Evolutionary conservation across 371 early-diverging fungal species (phyloP), one percentile per base, ranked within the genome.

Genomic region (Saksenaea vasiformis): DNA sequence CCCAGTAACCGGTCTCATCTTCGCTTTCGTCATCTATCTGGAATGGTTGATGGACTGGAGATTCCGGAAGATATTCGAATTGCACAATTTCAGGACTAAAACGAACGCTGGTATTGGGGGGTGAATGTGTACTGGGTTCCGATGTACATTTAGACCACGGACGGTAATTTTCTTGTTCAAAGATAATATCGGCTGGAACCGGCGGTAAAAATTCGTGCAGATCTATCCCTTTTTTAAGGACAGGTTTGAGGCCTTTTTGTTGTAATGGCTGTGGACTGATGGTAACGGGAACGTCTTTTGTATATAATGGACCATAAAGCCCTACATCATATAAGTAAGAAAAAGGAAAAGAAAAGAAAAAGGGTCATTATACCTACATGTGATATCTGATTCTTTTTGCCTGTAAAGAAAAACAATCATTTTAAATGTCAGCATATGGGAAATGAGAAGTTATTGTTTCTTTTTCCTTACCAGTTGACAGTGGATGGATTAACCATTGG

Each of bases 341-440:
- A 22, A 53, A 31, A 15, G 53, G 15, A 5, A 26, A n/a, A 55
- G 35, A 17, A 17, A 24, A 24, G 41, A 24, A 15, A 34, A 22
- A 34, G 3, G 19, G 3, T n/a, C 34, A 47, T 34, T 31, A 5
- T 38, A 55, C 64, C 66, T 64, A 75, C 75, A 76, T 37, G 74
- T 76, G 54, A 73, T 69, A 61, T 76, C 77, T 27, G 77, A 68
- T 36, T 73, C 77, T 57, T 76, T 76, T 61, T 76, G 77, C 76
- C 75, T 74, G 56, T 22, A 53, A 66, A n/a, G 53, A 28, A 15
- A n/a, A 55, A 31, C 0, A 19, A 28, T 14, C 24, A 35, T 35
- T n/a, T n/a, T 31, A 19, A 55, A 53, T 13, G 3, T 24, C 39
- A 53, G 47, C 38, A 22, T 37, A 47, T 22, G 22, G 51, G 51